These are phyloP conservation scores for Vitis riparia DNA, from an alignment of 164 flowering plant species.

Conservation along the genomic window DNA sequence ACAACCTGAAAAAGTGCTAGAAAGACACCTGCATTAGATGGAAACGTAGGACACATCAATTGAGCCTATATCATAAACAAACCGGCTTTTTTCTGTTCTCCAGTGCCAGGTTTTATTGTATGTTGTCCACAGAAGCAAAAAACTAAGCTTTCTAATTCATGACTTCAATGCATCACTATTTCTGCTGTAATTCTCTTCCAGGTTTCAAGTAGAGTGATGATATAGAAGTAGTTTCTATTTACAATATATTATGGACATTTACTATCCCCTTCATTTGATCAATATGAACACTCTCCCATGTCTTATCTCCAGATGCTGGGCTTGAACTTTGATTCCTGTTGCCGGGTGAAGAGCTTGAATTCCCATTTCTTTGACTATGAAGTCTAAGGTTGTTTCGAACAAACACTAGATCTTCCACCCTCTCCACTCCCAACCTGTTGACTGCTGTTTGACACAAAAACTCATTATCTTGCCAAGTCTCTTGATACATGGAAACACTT, in stretches of 20 bases:
- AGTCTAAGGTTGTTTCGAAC: conserved; percentile 40
- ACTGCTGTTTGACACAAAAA: conserved; percentile 20
- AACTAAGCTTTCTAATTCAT: neutral
- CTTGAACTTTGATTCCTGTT: conserved; percentile 8
- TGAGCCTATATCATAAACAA: neutral
- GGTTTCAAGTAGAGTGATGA: neutral
- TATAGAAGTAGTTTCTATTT: neutral
- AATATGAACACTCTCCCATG: conserved; percentile 12
- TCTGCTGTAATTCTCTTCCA: no score
- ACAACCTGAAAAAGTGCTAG: neutral
- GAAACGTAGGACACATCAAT: neutral
- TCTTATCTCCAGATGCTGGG: conserved; percentile 9
- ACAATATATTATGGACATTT: conserved; percentile 10
- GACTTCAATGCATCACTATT: neutral
- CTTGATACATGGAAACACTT: conserved; percentile 25
- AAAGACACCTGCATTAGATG: neutral
- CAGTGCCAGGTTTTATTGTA: neutral
- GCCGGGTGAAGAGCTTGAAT: neutral
- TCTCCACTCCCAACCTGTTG: conserved; percentile 19
- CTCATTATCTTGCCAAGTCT: conserved; percentile 11
- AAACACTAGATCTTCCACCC: conserved; percentile 31
- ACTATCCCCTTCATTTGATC: conserved; percentile 7
- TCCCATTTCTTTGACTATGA: conserved; percentile 15
- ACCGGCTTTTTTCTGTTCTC: neutral
- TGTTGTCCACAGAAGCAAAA: neutral